Base-by-base conservation (phyloP, 116 monocot genomes). In the Cymodocea nodosa region DNA sequence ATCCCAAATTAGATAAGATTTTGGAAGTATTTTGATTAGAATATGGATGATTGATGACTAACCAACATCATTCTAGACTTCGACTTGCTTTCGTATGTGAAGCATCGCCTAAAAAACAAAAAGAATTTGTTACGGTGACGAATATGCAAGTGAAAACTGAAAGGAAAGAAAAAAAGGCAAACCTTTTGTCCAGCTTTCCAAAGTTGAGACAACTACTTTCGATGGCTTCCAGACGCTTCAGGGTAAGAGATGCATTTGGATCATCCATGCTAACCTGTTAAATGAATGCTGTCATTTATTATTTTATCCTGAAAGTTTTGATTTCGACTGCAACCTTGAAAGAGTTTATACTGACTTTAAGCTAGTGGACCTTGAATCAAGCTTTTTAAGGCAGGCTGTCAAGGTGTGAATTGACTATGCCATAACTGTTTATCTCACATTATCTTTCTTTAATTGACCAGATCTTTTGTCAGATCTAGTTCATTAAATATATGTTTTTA, bases 191-290 rank as follows among this genome's bases (percentile, higher is more conserved):
- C 56, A 89, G 73, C 63, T 74, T 59, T 5, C 86, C 80, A 14
- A 89, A 94, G 35, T 83, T 77, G 17, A 67, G 48, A 68, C 94
- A 94, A 30, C 81, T 68, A 48, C 81, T 84, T 50, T 94, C 77
- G 70, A 94, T 94, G 53, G 77, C 76, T 59, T 89, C 84, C 11
- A 87, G 51, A 17, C 77, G 80, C 63, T 82, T 66, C 64, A 52
- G 50, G 25, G 94, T 82, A 64, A 94, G 76, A 51, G 20, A 20
- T 2, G 94, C 89, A 83, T 87, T 94, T 52, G 89, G 89, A 77
- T 94, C 94, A 24, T 63, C 75, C 19, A 78, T 52, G 65, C 89
- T 70, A 22, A 94, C 67, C 89, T 94, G 78, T 57, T 69, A 52
- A 62, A 53, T 17, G 15, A 9, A 63, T 63, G 11, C 0, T 44